Evolutionary conservation across 2,329 filamentous ascomycete species (phyloP), one percentile per base, ranked within the genome.

Genomic region (Tolypocladium paradoxum): DNA sequence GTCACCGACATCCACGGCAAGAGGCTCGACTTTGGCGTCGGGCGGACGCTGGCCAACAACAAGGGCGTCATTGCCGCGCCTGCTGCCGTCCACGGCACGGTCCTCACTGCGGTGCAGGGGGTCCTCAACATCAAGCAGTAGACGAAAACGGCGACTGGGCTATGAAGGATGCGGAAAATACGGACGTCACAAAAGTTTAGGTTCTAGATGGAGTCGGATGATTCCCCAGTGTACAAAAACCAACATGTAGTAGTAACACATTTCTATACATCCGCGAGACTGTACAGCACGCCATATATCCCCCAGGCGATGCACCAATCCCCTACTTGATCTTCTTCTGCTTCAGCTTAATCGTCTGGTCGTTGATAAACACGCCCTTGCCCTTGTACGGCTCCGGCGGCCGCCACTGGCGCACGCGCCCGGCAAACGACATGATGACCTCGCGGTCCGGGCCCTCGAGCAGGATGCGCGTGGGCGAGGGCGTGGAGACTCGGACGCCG

Each of bases 281-380:
- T 20, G 43, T 33, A 47, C 43, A 31, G 27, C 43, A 31, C 43
- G 27, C 43, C 43, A 27, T 46, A 11, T 12, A 47, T 33, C 14
- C 24, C 29, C 6, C 14, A 29, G 36, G 11, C 8, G n/a, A n/a
- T n/a, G n/a, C n/a, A n/a, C n/a, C n/a, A n/a, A 7, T 51, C 47
- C 47, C 65, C 75, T 84, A 93, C 78, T 91, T 92, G 70, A 92
- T 90, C 81, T 92, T 93, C 86, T 96, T 99, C 65, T 89, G 87
- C 85, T 99, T 99, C 72, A 99, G 71, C 79, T 87, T 95, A 74
- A 99, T 96, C 33, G 90, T 96, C 79, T 99, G 90, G 58, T 91
- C 90, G 66, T 97, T 95, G 63, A 99, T 85, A 69, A 97, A 99
- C 62, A 99, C 95, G 63, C 93, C 93, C 83, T 99, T 97, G 61